These are phyloP conservation scores for Trametes polyzona DNA, from an alignment of 1,284 basidiomycete genomes.

Conservation along the genomic window DNA sequence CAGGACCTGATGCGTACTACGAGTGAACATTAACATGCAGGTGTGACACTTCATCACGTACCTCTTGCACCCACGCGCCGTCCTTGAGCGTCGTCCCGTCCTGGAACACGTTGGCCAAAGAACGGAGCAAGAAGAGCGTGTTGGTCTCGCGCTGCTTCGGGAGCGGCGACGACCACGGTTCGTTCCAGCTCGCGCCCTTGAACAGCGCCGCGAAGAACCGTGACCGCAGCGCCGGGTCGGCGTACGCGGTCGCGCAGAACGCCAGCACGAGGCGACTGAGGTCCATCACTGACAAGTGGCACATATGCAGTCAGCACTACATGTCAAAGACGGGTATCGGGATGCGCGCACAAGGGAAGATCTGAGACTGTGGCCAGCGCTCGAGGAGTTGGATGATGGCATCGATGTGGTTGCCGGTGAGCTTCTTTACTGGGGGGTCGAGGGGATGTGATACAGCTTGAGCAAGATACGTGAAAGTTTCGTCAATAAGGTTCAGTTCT, in stretches of 20 bases:
- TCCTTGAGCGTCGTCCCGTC: slow-evolving; percentile 49
- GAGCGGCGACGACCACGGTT: slow-evolving; percentile 55
- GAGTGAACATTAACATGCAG: neutral
- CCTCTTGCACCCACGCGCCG: slow-evolving; percentile 55
- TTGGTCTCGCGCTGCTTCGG: slow-evolving; percentile 84
- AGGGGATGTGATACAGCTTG: slow-evolving; percentile 46
- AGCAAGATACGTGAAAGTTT: slow-evolving; percentile 68
- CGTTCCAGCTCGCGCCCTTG: slow-evolving; percentile 70
- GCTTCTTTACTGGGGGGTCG: slow-evolving; percentile 29
- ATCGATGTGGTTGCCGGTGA: slow-evolving; percentile 59
- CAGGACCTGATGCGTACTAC: slow-evolving; percentile 52
- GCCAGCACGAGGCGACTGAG: slow-evolving; percentile 80
- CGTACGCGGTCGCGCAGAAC: slow-evolving; percentile 58
- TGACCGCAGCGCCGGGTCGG: slow-evolving; percentile 49
- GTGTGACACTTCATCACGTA: slow-evolving; percentile 34
- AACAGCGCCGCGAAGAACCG: slow-evolving; percentile 68
- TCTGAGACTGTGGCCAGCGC: slow-evolving; percentile 79
- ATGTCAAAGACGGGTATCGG: neutral
- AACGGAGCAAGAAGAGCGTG: slow-evolving; percentile 81
- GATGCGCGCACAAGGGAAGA: slow-evolving; percentile 76
- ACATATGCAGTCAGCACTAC: neutral
- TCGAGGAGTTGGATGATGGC: slow-evolving; percentile 68
- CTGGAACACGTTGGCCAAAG: slow-evolving; percentile 81
- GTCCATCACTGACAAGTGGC: slow-evolving; percentile 74
- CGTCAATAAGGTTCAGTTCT: slow-evolving; percentile 67